Conservation (phyloP, 164 flowering plant species). For the Aristolochia californica region DNA sequence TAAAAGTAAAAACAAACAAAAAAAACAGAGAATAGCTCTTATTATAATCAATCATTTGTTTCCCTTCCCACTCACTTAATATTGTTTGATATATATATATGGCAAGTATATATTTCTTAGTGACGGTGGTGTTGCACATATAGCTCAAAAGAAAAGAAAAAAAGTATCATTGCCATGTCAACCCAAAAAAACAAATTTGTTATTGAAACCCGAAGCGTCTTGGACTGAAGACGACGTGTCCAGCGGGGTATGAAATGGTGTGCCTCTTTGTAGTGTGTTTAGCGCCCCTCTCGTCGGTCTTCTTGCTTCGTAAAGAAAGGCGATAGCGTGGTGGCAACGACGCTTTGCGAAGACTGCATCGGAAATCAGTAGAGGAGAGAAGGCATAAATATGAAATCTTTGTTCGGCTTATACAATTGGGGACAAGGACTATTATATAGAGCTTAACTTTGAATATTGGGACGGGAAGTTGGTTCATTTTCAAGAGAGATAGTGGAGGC, state of each 20-base stretch:
- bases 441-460: no score
- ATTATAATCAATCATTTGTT: no score
- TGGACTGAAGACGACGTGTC: conserved; percentile 35
- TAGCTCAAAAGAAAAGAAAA: no score
- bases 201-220: neutral
- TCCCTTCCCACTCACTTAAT: no score
- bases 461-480: no score
- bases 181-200: neutral
- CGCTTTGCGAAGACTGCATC: conserved; percentile 25
- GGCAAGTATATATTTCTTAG: no score
- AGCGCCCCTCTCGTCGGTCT: conserved; percentile 3
- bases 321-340: conserved; percentile 69
- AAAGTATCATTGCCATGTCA: neutral
- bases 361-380: neutral
- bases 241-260: conserved; percentile 47
- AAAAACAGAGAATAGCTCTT: no score
- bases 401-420: conserved; percentile 1
- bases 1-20: no score
- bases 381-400: neutral
- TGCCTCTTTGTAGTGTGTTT: conserved; percentile 16
- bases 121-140: no score
- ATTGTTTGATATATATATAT: no score
- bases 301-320: conserved; percentile 17
- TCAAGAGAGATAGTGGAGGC: no score
- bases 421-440: neutral